Evolutionary conservation across 306 rosid genomes (phyloP).

Genomic region (Mimosa bimucronata): DNA sequence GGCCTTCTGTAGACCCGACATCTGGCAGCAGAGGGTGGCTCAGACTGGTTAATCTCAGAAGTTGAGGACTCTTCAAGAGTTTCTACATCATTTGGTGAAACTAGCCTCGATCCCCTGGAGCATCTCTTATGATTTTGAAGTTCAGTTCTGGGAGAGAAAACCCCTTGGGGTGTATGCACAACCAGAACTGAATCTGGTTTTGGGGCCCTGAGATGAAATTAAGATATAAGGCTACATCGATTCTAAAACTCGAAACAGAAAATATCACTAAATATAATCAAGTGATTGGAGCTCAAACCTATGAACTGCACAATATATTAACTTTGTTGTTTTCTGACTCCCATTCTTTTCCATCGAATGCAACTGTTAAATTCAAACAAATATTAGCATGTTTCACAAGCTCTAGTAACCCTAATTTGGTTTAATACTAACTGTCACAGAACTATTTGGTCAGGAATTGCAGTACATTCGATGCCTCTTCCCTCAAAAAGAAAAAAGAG

Average conservation of each 20-base stretch:
- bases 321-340: constrained; percentile 55
- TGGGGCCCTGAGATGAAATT: constrained; percentile 57
- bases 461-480: constrained; percentile 4
- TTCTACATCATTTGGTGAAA: constrained; percentile 57
- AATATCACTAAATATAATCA: constrained; percentile 11
- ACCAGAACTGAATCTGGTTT: constrained; percentile 75
- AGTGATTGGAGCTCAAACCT: constrained; percentile 54
- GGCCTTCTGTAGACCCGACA: constrained; percentile 65
- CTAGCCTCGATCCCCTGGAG: constrained; percentile 69
- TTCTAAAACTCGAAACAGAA: not conserved
- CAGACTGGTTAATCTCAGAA: constrained; percentile 54
- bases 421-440: constrained; percentile 12
- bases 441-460: not conserved
- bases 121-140: constrained; percentile 67
- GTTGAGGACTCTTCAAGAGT: constrained; percentile 55
- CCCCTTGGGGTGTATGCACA: constrained; percentile 62
- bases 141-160: constrained; percentile 66
- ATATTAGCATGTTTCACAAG: constrained; percentile 38
- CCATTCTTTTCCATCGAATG: constrained; percentile 77
- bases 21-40: constrained; percentile 76
- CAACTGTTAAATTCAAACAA: constrained; percentile 62
- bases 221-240: constrained; percentile 12
- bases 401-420: constrained; percentile 1
- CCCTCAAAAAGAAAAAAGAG: not conserved
- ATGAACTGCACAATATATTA: constrained; percentile 82